Evolutionary conservation across 2,329 filamentous ascomycete species (phyloP), one percentile per base, ranked within the genome.

Genomic region (Clarireedia sp.): DNA sequence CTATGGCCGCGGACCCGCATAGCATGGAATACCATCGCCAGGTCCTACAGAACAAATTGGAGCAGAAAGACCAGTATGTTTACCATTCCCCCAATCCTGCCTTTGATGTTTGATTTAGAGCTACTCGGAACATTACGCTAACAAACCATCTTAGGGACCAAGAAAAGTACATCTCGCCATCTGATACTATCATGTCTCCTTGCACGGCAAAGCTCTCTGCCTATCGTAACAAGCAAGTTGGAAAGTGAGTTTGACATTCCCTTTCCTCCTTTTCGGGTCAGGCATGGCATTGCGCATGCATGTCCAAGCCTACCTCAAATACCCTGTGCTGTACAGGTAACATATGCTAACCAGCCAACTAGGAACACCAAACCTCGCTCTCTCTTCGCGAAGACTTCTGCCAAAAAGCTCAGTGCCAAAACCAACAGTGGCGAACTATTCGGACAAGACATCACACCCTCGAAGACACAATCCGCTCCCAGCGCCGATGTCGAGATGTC

Each of bases 141-240:
- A 33, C 29, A 33, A 12, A 12, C 29, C 29, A 33, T 33, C 10
- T 12, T 9, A 70, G 68, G 50, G 62, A 57, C 55, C 60, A 67
- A 43, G 62, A 64, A 60, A 61, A 64, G 40, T 92, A 91, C 73
- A 77, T 91, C 69, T 91, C 87, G 17, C 89, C 89, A 2, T 91
- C 87, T n/a, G 89, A 95, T 72, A 84, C 83, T 72, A 91, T 95
- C 75, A 88, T 90, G 84, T 90, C 86, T 65, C 89, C 89, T 37
- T 90, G 88, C 72, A 87, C 85, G 17, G 85, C 87, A 71, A 94
- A 94, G 78, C 80, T 94, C 65, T 86, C 79, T 60, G 85, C 86
- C 41, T 82, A 91, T 71, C 87, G 88, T 73, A 88, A 82, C 74
- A 90, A 90, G 76, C 85, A 89, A 67, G 84, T 84, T 60, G 80